Evolutionary conservation across 441 rosid species (phyloP).

Genomic region (Geranium incanum): DNA sequence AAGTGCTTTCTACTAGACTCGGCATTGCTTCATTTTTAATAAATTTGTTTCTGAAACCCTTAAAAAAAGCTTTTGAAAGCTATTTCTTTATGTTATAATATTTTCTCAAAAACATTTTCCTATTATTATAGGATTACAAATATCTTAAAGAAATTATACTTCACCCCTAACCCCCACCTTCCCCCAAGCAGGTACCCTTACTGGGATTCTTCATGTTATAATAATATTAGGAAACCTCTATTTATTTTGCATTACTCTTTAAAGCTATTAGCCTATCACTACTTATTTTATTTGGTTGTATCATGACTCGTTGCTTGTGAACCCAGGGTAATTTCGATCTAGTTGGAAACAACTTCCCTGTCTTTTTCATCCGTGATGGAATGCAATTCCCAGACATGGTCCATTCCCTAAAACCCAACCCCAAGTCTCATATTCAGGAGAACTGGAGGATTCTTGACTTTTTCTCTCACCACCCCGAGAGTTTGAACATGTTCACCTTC

Average conservation of each 20-base stretch:
- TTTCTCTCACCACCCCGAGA: constrained; percentile 89
- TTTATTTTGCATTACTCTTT: neutral
- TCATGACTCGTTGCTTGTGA: constrained; percentile 11
- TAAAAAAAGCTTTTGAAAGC: no score
- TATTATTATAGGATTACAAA: no score
- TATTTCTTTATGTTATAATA: no score
- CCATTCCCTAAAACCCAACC: constrained; percentile 89
- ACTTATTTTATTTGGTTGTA: no score
- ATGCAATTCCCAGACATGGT: constrained; percentile 92
- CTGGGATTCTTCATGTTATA: no score
- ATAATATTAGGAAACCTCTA: no score
- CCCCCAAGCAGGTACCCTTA: no score
- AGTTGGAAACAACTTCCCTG: constrained; percentile 93
- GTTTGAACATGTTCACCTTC: constrained; percentile 78
- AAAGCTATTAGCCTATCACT: neutral
- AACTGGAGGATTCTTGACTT: constrained; percentile 83
- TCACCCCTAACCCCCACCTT: no score
- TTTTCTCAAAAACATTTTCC: no score
- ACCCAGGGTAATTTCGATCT: constrained; percentile 89
- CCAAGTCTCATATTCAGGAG: constrained; percentile 87
- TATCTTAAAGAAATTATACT: no score
- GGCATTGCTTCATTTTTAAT: no score
- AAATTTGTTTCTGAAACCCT: neutral
- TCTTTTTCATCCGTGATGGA: constrained; percentile 82
- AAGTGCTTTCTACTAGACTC: no score